phyloP scores from a whole-genome alignment of 2,329 filamentous ascomycete species.

The Chaetoscypha palmicola region DNA sequence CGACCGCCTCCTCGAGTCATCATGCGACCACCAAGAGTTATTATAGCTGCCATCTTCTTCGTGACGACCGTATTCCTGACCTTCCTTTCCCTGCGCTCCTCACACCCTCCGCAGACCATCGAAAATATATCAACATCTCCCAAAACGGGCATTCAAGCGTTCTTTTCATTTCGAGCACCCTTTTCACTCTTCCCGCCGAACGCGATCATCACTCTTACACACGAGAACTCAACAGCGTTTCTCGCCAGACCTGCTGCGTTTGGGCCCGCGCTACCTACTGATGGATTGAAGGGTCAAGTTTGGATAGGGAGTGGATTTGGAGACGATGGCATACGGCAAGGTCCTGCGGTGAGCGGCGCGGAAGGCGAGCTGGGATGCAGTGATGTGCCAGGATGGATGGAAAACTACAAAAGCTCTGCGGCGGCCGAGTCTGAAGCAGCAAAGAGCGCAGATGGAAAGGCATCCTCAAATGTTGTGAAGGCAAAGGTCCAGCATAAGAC shows the following conservation, averaged over 20 bases:
- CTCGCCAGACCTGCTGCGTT: constrained; percentile 89
- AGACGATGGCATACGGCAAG: constrained; percentile 63
- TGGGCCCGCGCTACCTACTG: constrained; percentile 67
- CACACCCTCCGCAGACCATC: constrained; percentile 20
- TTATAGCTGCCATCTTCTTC: constrained; percentile 29
- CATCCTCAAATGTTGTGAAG: constrained; percentile 33
- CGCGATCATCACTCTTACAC: constrained; percentile 89
- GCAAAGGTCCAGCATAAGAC: constrained; percentile 35
- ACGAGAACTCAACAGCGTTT: constrained; percentile 98
- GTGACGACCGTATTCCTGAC: constrained; percentile 27
- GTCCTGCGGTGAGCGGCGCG: constrained; percentile 42
- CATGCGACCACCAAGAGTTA: constrained; percentile 31
- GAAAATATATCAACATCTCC: constrained; percentile 13
- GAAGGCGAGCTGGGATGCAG: constrained; percentile 91
- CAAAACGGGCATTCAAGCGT: constrained; percentile 42
- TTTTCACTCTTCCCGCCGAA: constrained; percentile 91
- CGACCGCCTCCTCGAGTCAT: constrained; percentile 12
- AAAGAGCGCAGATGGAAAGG: constrained; percentile 19
- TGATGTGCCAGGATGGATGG: constrained; percentile 84
- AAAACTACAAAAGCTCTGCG: constrained; percentile 41
- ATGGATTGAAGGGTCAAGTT: constrained; percentile 78
- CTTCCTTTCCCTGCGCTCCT: constrained; percentile 27
- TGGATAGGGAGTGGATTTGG: constrained; percentile 93
- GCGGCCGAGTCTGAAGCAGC: constrained; percentile 14
- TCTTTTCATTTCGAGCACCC: constrained; percentile 67